Conservation (phyloP, 2,329 filamentous ascomycete species). For the Stagonosporopsis tanaceti region DNA sequence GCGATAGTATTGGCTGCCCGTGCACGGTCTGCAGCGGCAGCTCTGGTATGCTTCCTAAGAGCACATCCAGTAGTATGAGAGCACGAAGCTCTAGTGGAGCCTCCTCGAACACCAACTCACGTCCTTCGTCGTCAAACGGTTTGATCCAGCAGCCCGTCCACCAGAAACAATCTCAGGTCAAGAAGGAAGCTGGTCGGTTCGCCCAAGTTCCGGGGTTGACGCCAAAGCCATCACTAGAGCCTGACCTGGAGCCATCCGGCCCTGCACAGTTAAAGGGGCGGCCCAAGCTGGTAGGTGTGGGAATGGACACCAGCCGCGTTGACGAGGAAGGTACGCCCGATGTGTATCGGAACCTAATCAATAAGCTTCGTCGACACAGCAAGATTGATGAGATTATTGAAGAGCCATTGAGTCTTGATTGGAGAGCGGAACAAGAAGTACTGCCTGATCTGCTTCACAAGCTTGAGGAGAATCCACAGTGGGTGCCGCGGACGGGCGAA, state of each 20-base stretch:
- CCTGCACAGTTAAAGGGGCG: constrained; percentile 25
- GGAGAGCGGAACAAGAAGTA: constrained; percentile 59
- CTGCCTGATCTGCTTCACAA: constrained; percentile 54
- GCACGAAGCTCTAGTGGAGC: constrained; percentile 13
- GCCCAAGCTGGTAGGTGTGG: constrained; percentile 27
- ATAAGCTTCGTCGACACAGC: constrained; percentile 55
- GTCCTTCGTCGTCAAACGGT: neutral
- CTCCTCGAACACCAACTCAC: constrained; percentile 13
- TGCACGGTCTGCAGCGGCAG: constrained; percentile 58
- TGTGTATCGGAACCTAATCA: constrained; percentile 59
- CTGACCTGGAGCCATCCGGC: neutral
- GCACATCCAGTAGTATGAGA: constrained; percentile 13
- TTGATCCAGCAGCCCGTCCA: neutral
- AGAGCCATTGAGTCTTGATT: constrained; percentile 64
- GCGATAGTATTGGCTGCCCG: constrained; percentile 53
- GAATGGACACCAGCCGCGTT: constrained; percentile 34
- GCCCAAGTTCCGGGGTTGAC: neutral
- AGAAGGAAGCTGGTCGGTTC: neutral
- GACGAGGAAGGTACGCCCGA: constrained; percentile 65
- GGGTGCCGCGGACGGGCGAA: constrained; percentile 64
- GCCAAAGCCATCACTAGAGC: neutral
- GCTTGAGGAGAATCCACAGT: constrained; percentile 56
- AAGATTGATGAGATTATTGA: constrained; percentile 56
- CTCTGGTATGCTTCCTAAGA: constrained; percentile 29
- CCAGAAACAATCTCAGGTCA: neutral